Conservation (phyloP, 805 yeast genomes). For the Yamadazyma nakazawae region DNA sequence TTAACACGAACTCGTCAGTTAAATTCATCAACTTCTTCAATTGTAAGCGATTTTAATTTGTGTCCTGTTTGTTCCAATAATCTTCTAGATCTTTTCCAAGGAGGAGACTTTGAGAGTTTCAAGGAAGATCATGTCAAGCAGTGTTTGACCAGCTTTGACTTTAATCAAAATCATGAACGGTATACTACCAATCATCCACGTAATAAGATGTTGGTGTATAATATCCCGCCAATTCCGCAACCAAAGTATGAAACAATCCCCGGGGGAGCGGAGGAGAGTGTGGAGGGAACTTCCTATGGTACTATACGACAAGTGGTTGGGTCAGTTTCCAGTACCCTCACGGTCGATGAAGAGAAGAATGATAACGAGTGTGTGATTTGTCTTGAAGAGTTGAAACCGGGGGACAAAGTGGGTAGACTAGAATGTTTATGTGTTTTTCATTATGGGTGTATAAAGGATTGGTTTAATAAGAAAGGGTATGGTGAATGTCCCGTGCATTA, state of each 20-base stretch:
- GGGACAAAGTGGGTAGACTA: slow-evolving; percentile 85
- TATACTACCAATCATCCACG: slow-evolving; percentile 29
- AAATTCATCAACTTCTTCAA: slow-evolving; percentile 20
- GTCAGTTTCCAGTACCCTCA: slow-evolving; percentile 19
- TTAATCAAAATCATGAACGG: slow-evolving; percentile 56
- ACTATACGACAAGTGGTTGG: slow-evolving; percentile 18
- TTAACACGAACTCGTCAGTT: slow-evolving; percentile 17
- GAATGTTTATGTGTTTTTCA: slow-evolving; percentile 96
- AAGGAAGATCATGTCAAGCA: slow-evolving; percentile 66
- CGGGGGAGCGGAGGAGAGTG: slow-evolving; percentile 10
- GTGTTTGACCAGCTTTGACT: slow-evolving; percentile 70
- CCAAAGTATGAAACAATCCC: slow-evolving; percentile 35
- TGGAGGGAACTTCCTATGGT: slow-evolving; percentile 18
- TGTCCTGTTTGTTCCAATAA: slow-evolving; percentile 42
- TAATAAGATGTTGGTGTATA: slow-evolving; percentile 86
- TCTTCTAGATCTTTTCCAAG: slow-evolving; percentile 13
- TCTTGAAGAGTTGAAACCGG: slow-evolving; percentile 80
- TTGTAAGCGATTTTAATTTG: slow-evolving; percentile 29
- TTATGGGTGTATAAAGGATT: slow-evolving; percentile 81
- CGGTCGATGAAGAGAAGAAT: slow-evolving; percentile 15
- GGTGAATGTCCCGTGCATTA: slow-evolving; percentile 86
- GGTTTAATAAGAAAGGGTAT: slow-evolving; percentile 85
- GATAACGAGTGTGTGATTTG: slow-evolving; percentile 87
- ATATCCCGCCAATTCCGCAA: slow-evolving; percentile 45
- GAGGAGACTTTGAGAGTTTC: slow-evolving; percentile 31